Evolutionary conservation across 345 rosid genomes (phyloP).

Genomic region (Geranium rotundifolium): DNA sequence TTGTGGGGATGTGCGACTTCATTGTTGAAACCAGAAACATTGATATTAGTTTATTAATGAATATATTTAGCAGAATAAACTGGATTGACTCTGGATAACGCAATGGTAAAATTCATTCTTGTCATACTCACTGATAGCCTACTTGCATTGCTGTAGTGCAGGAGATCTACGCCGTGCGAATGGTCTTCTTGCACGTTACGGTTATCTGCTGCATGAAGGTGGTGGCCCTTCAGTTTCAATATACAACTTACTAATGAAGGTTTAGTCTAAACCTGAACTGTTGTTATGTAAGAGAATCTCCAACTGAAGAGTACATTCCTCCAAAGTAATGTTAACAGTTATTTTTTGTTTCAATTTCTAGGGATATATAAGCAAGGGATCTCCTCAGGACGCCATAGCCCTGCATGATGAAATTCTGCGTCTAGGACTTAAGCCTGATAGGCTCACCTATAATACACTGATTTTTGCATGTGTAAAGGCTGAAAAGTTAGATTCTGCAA

Average conservation of each 20-base stretch:
- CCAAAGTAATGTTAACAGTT: not conserved
- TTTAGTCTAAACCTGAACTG: conserved; percentile 14
- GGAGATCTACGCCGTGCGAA: conserved; percentile 73
- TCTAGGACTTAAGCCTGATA: conserved; percentile 52
- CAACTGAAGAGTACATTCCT: conserved; percentile 2
- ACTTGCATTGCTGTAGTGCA: conserved; percentile 47
- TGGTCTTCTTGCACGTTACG: conserved; percentile 71
- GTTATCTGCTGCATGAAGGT: conserved; percentile 39
- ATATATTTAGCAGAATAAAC: not conserved
- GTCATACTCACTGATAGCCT: conserved; percentile 3
- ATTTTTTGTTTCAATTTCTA: conserved; percentile 13
- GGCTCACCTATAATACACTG: conserved; percentile 52
- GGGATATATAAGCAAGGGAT: conserved; percentile 48
- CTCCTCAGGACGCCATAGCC: conserved; percentile 39
- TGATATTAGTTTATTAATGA: not conserved
- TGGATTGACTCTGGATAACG: not conserved
- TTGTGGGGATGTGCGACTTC: too few species aligned
- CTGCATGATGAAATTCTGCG: conserved; percentile 38
- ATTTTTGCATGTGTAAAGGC: conserved; percentile 46
- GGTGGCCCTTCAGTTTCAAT: conserved; percentile 39
- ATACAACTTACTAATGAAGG: conserved; percentile 74
- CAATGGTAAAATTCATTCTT: not conserved
- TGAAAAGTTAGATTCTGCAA: conserved; percentile 44
- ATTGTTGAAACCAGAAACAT: too few species aligned
- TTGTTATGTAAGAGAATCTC: not conserved